A percentile compares a stretch with the other conserved stretches of the same genome.
phyloP scores from a whole-genome alignment of 2,329 filamentous ascomycete species.

The Aspergillus bombycis region DNA sequence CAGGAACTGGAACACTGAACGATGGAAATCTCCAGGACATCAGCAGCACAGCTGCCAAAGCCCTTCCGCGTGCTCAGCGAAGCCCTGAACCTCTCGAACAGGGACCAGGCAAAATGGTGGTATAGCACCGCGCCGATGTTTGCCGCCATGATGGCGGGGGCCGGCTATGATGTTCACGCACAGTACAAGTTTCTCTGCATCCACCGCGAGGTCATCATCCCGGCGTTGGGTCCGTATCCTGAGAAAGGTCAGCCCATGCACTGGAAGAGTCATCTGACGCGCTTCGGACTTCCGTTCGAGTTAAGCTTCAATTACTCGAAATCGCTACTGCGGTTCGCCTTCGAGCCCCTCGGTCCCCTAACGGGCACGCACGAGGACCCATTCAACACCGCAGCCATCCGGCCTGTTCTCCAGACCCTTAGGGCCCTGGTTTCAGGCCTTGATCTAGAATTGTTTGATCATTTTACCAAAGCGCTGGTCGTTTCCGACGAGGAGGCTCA shows the following conservation, averaged over 20 bases:
- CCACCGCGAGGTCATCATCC: constrained; percentile 10
- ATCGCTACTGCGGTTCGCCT: constrained; percentile 15
- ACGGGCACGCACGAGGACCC: constrained; percentile 17
- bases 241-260: constrained; percentile 1
- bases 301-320: constrained; percentile 21
- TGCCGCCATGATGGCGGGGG: constrained; percentile 5
- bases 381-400: constrained; percentile 17
- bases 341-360: constrained; percentile 17
- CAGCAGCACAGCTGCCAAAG: background rate
- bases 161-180: constrained; percentile 12
- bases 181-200: constrained; percentile 15
- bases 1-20: background rate
- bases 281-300: constrained; percentile 20
- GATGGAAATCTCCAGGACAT: background rate
- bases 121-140: constrained; percentile 17
- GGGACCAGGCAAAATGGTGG: constrained; percentile 17
- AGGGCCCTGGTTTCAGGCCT: constrained; percentile 7
- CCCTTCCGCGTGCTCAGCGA: constrained; percentile 5
- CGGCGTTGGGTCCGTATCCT: constrained; percentile 13
- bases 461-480: constrained; percentile 15
- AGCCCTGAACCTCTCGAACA: background rate
- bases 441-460: constrained; percentile 12
- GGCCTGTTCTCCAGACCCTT: constrained; percentile 10
- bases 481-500: constrained; percentile 10
- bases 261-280: constrained; percentile 18